A percentile compares a stretch with the other conserved stretches of the same genome.
These are phyloP conservation scores for Chalciporus piperatus DNA, from an alignment of 768 basidiomycete genomes.

Conservation along the genomic window DNA sequence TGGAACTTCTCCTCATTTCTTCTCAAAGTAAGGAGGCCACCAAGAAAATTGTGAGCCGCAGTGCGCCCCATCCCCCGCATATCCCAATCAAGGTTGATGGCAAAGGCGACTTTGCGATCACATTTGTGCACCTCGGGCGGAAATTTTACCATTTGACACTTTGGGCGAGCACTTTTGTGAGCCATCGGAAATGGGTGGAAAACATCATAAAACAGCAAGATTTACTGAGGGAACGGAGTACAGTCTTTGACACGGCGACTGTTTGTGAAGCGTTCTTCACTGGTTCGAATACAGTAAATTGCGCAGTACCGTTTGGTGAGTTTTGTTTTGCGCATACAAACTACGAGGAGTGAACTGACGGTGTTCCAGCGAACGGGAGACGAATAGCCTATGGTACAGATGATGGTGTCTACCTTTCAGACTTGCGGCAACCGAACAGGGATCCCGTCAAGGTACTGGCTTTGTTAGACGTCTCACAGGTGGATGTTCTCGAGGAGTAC, in stretches of 20 bases:
- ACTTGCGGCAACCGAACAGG: conserved; percentile 69
- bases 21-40: conserved; percentile 51
- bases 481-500: conserved; percentile 95
- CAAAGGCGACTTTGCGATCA: conserved; percentile 89
- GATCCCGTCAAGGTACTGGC: conserved; percentile 91
- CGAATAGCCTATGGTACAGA: conserved; percentile 95
- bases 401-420: conserved; percentile 94
- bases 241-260: conserved; percentile 80
- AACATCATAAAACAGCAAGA: conserved; percentile 88
- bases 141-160: conserved; percentile 90
- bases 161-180: conserved; percentile 83
- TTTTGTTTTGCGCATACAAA: conserved; percentile 19
- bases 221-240: conserved; percentile 75
- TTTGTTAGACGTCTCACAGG: conserved; percentile 86
- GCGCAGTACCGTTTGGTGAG: conserved; percentile 84
- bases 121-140: conserved; percentile 90
- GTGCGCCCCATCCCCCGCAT: conserved; percentile 42
- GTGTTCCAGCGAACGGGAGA: conserved; percentile 64
- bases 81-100: conserved; percentile 53
- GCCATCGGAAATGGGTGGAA: conserved; percentile 94
- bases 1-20: conserved; percentile 84
- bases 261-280: conserved; percentile 88
- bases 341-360: background rate
- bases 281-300: conserved; percentile 85
- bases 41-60: conserved; percentile 40